Evolutionary conservation across 805 yeast genomes (phyloP).

Genomic region (Ogataea pilisensis): DNA sequence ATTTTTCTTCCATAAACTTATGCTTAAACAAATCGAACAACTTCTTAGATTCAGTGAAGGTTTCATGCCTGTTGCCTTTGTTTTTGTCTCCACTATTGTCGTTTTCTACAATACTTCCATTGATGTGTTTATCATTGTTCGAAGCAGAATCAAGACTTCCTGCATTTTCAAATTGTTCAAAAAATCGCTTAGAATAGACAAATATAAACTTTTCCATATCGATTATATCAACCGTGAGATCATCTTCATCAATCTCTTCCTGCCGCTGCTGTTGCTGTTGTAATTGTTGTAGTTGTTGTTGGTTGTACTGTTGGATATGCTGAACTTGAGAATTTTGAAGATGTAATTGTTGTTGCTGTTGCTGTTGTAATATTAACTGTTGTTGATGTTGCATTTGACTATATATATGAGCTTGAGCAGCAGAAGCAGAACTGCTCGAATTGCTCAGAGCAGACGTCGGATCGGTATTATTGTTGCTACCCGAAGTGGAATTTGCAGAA

Average conservation of each 20-base stretch:
- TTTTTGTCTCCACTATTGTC: neutral
- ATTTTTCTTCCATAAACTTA: constrained; percentile 32
- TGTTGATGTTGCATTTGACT: neutral
- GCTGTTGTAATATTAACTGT: neutral
- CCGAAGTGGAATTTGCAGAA: no score
- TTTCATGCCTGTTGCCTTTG: constrained; percentile 12
- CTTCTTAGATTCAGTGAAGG: constrained; percentile 26
- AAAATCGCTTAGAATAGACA: constrained; percentile 31
- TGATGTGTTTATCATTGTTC: no score
- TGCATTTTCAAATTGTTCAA: constrained; percentile 10
- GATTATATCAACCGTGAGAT: constrained; percentile 16
- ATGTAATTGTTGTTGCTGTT: constrained; percentile 1
- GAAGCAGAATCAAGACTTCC: no score
- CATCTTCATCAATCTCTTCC: neutral
- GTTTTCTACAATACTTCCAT: no score
- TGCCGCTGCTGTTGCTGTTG: constrained; percentile 4
- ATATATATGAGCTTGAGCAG: neutral
- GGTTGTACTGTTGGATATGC: constrained; percentile 2
- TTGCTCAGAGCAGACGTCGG: no score
- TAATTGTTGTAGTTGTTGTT: constrained; percentile 7
- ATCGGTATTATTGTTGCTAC: no score
- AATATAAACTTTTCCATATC: constrained; percentile 33
- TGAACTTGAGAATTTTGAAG: neutral
- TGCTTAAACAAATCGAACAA: constrained; percentile 28
- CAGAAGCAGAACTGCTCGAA: neutral